Base-by-base conservation (phyloP, 169 alveolate genomes). In the Plasmodium ovale region DNA sequence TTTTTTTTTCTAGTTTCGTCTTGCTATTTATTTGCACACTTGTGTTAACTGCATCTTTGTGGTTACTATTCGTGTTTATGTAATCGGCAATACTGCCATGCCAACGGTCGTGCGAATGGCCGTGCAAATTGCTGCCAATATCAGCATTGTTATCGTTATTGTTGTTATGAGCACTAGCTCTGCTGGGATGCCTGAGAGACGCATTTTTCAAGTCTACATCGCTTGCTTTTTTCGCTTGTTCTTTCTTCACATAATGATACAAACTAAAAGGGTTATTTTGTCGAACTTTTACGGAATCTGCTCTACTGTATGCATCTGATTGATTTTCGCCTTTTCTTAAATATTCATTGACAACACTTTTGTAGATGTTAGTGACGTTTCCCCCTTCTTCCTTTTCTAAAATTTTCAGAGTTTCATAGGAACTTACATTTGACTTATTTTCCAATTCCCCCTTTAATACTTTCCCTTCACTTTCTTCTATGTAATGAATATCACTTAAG, bases 221-320 rank as follows among this genome's bases (percentile, higher is more conserved):
- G 0, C 37, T n/a, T 44, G 35, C 54, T n/a, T 25, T 77, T 3
- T 47, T 35, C 6, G 54, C 9, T 27, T 31, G 54, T 4, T 77
- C 47, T 27, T 62, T 35, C 29, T 77, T 77, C 21, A 60, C 88
- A 60, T 77, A 77, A 47, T 77, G 67, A 42, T 47, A 31, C 16
- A 77, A 2, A 27, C 54, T 60, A 39, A 77, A 77, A 9, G 88
- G 88, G 37, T 77, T 77, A 33, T 64, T 77, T 37, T 77, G 68
- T 19, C 35, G 3, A 25, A 29, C 62, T 42, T 29, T 77, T 62
- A 35, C 29, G 27, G 37, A 29, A 44, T 10, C 25, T 21, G 1
- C 23, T 16, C 27, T 77, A 39, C 27, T 77, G 31, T 12, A 44
- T 60, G 27, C 35, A 60, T 74, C 49, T 58, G 42, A 16, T 27